Percentiles rank a stretch among this genome's conserved stretches.
Conservation (phyloP, 2,329 filamentous ascomycete genomes). For the Epichloe typhina region DNA sequence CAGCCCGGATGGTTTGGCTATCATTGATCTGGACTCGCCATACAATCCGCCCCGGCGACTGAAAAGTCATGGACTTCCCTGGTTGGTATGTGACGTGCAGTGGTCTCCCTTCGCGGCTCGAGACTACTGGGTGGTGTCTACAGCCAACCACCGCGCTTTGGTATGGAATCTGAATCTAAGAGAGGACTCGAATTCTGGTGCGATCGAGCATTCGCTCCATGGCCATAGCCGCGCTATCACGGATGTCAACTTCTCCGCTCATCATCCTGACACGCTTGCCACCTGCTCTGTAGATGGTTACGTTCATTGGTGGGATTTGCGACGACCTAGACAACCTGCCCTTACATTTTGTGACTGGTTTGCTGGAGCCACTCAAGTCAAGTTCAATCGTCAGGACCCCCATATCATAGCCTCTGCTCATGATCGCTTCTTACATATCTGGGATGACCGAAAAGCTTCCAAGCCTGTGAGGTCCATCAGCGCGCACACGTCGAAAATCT, state of each 20-base stretch:
- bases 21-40: slow-evolving; percentile 83
- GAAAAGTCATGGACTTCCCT: slow-evolving; percentile 71
- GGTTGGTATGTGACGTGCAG: slow-evolving; percentile 91
- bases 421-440: slow-evolving; percentile 75
- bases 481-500: slow-evolving; percentile 86
- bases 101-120: slow-evolving; percentile 88
- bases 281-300: slow-evolving; percentile 90
- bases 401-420: slow-evolving; percentile 83
- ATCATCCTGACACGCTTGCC: slow-evolving; percentile 77
- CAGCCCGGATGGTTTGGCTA: slow-evolving; percentile 71
- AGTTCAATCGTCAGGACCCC: slow-evolving; percentile 82
- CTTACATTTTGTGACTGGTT: slow-evolving; percentile 87
- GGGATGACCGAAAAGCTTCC: slow-evolving; percentile 73
- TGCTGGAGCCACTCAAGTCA: slow-evolving; percentile 86
- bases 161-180: slow-evolving; percentile 83
- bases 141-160: slow-evolving; percentile 84
- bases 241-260: slow-evolving; percentile 90
- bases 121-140: slow-evolving; percentile 89
- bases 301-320: slow-evolving; percentile 84
- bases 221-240: slow-evolving; percentile 79
- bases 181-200: slow-evolving; percentile 55
- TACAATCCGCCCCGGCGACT: slow-evolving; percentile 78
- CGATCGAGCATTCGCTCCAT: slow-evolving; percentile 78
- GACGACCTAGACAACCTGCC: slow-evolving; percentile 57
- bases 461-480: slow-evolving; percentile 71